Evolutionary conservation across 2,329 filamentous ascomycete species (phyloP).

Genomic region (Orbilia quercus): DNA sequence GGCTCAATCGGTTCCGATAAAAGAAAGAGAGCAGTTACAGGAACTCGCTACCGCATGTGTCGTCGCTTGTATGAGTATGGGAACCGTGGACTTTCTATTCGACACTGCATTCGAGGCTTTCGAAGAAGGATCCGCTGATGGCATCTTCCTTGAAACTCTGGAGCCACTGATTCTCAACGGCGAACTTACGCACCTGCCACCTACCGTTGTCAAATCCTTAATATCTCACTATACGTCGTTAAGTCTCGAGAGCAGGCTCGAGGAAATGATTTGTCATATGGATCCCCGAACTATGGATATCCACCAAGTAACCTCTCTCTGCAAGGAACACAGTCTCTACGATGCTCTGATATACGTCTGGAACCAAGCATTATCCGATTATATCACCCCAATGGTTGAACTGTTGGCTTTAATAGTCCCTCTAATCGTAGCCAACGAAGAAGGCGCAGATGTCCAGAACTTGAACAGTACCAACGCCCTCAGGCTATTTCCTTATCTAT

Average conservation of each 20-base stretch:
- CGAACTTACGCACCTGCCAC: constrained; percentile 79
- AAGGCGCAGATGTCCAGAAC: constrained; percentile 68
- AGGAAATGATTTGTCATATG: constrained; percentile 94
- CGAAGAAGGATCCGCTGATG: constrained; percentile 77
- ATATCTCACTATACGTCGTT: constrained; percentile 82
- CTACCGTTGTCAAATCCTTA: constrained; percentile 84
- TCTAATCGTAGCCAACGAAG: constrained; percentile 68
- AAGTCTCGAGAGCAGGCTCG: constrained; percentile 80
- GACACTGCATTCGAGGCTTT: constrained; percentile 91
- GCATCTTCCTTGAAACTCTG: constrained; percentile 85
- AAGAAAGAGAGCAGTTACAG: constrained; percentile 72
- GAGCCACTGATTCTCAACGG: constrained; percentile 88
- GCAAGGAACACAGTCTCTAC: constrained; percentile 90
- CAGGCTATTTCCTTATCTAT: constrained; percentile 95
- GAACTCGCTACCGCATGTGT: constrained; percentile 87
- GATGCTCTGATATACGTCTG: constrained; percentile 97
- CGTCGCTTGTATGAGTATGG: constrained; percentile 80
- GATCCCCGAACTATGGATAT: constrained; percentile 91
- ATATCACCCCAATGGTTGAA: constrained; percentile 88
- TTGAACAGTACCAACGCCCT: constrained; percentile 77
- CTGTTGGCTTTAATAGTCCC: constrained; percentile 76
- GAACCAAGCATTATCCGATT: constrained; percentile 90
- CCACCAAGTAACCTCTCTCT: constrained; percentile 88
- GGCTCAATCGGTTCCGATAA: constrained; percentile 64
- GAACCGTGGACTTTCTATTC: constrained; percentile 84